A percentile compares a stretch with the other conserved stretches of the same genome.
Conservation (phyloP, 2,329 filamentous ascomycete species). For the Aspergillus viridinutans region DNA sequence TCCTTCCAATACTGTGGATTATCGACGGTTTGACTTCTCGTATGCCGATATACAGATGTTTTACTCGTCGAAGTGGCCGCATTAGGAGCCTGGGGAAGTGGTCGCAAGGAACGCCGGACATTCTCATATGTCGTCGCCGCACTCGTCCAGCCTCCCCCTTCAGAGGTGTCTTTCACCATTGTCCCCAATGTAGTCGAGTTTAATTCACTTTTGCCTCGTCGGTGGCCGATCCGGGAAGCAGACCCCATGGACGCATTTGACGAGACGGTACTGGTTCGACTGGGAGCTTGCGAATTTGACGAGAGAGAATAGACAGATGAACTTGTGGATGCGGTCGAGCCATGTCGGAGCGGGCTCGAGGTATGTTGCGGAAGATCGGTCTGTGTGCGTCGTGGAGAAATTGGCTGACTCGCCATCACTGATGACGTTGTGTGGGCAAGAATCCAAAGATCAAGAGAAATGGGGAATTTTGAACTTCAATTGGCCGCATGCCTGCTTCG, state of each 20-base stretch:
- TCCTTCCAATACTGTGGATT: constrained; percentile 41
- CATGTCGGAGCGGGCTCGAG: constrained; percentile 49
- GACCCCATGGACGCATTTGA: constrained; percentile 66
- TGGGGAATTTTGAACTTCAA: constrained; percentile 25
- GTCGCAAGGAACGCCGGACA: constrained; percentile 71
- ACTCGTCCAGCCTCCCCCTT: constrained; percentile 27
- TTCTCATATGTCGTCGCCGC: constrained; percentile 66
- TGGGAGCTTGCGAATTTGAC: constrained; percentile 49
- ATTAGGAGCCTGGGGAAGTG: constrained; percentile 64
- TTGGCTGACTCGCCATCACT: constrained; percentile 39
- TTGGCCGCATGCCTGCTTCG: constrained; percentile 39
- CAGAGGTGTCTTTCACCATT: constrained; percentile 17
- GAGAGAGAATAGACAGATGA: constrained; percentile 51
- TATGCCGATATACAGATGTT: constrained; percentile 35
- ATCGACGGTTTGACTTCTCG: constrained; percentile 63
- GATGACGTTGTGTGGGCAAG: constrained; percentile 20
- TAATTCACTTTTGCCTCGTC: constrained; percentile 72
- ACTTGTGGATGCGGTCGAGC: constrained; percentile 52
- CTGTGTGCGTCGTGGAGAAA: constrained; percentile 35
- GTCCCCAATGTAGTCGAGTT: constrained; percentile 48
- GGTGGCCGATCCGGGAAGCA: constrained; percentile 52
- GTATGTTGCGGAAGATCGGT: constrained; percentile 38
- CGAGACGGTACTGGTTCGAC: constrained; percentile 64
- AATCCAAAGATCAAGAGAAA: constrained; percentile 27
- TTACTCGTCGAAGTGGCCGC: constrained; percentile 37